phyloP scores from a whole-genome alignment of 305 asterid genomes.

The Solanum hybrid region DNA sequence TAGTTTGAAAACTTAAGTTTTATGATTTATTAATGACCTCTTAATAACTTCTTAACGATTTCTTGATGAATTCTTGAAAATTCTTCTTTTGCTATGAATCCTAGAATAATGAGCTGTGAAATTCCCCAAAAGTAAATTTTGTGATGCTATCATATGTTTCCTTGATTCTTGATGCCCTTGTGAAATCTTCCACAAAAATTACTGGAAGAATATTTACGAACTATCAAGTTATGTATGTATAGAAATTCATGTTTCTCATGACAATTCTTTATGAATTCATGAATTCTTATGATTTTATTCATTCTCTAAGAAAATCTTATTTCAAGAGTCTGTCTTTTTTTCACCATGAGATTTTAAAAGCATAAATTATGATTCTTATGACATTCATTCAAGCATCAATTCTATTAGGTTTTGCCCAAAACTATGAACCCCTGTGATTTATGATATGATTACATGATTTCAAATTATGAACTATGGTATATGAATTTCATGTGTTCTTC shows the following conservation, averaged over 20 bases:
- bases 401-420: neutral
- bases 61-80: neutral
- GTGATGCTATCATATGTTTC: neutral
- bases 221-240: neutral
- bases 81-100: neutral
- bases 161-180: neutral
- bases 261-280: neutral
- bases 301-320: neutral
- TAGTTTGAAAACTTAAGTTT: neutral
- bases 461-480: neutral
- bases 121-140: neutral
- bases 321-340: too few relatives aligned
- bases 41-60: neutral
- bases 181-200: neutral
- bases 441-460: neutral
- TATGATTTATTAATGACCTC: neutral
- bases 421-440: neutral
- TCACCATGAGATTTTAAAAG: neutral
- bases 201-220: too few relatives aligned
- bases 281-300: too few relatives aligned
- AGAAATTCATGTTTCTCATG: neutral
- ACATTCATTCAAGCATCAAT: too few relatives aligned
- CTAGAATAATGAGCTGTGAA: neutral
- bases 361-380: neutral
- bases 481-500: neutral